Base-by-base conservation (phyloP, 2,329 filamentous ascomycete genomes). In the Drechslerella dactyloides region DNA sequence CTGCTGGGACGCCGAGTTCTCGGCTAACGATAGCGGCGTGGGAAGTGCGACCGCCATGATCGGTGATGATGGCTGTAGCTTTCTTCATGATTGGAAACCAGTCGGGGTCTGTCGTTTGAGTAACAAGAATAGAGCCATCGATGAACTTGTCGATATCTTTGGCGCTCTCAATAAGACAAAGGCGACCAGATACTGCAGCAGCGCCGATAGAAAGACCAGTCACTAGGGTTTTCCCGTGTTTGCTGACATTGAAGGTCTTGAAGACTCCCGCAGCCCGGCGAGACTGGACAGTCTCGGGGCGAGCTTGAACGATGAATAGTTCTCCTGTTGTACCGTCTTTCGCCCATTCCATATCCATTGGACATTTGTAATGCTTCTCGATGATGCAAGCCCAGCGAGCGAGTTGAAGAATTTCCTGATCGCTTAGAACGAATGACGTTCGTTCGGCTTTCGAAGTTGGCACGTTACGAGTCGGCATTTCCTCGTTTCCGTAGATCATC, bases 21-120 rank as follows among this genome's bases (percentile, higher is more conserved):
- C 79, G 79, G 74, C 80, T 81, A 54, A 81, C 79, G 44, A 81
- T 80, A n/a, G 80, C 79, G 13, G 79, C 80, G 63, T 81, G 80
- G 2, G 79, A 81, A 4, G 79, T 80, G 13, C 55, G 55, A 81
- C 81, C 76, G 68, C 82, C 62, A 72, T 80, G 59, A 78, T 81
- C 79, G 0, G 79, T 79, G 73, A 80, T 74, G 40, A 81, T 79
- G 21, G 78, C 79, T 1, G 75, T 76, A 0, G 79, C 79, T 1
- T 76, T 76, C 74, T 79, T 80, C 79, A 81, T 81, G 8, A 80
- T 75, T 5, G 79, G 79, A 24, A 79, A 78, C 79, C 79, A 80
- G 64, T 80, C 79, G 6, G 79, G 79, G 42, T 80, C 79, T 0
- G 79, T 81, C 10, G 76, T 63, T n/a, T 74, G 73, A 0, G 79